Base-by-base conservation (phyloP, 164 flowering plant species). In the Annona cherimola region DNA sequence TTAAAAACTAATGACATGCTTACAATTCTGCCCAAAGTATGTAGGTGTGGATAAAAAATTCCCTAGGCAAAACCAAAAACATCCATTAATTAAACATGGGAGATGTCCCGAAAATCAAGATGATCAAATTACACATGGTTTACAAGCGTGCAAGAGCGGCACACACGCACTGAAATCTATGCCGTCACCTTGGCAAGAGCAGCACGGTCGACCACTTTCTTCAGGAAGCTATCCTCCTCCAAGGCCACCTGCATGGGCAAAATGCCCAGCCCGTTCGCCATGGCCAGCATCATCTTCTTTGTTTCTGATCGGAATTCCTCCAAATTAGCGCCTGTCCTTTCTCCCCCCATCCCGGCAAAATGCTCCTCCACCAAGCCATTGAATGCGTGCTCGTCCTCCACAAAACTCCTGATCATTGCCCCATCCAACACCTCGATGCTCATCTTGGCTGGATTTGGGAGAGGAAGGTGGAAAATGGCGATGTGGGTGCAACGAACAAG, bases 361-460 rank as follows among this genome's bases (percentile, higher is more conserved):
- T 19, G 69, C 19, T 66, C 69, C 19, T 66, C 50, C 6, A 66
- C 69, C 7, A 20, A 45, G 39, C 55, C 39, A 11, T 67, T 20
- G 16, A 67, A 44, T 12, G 26, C 57, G 11, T 40, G 69, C 59
- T 67, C 69, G 35, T 67, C 55, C 39, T 67, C 69, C 35, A 67
- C 59, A n/a, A 45, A 67, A 5, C n/a, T 67, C 3, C 69, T 55
- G 40, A 67, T 45, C 7, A 20, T 67, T 14, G 69, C 54, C 1
- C 59, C 59, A 42, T 67, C 69, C 69, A 67, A 67, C 57, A 67
- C 39, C 14, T 67, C 57, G 1, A 67, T 57, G n/a, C 69, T 67
- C 69, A 67, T 67, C 50, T 8, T 45, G 4, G 6, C 9, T 8
- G 4, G 50, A 45, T 45, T 4, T 45, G 4, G 50, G 9, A 4